phyloP scores from a whole-genome alignment of 306 rosid species.

The Alnus rubra region DNA sequence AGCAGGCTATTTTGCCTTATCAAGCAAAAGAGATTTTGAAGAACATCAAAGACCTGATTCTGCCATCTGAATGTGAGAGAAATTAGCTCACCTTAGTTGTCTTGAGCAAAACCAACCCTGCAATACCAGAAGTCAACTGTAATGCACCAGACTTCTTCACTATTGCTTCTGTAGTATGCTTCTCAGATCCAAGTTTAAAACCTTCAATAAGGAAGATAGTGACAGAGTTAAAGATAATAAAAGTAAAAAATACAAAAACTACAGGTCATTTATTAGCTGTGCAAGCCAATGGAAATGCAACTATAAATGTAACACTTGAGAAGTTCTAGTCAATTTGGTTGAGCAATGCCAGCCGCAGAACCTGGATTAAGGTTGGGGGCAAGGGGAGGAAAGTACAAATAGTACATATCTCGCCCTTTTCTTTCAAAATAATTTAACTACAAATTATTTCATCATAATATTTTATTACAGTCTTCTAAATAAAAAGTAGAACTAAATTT shows the following conservation, averaged over 20 bases:
- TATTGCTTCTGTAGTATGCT: constrained; percentile 73
- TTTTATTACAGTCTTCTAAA: neutral
- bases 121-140: constrained; percentile 80
- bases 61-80: neutral
- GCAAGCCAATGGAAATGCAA: neutral
- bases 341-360: neutral
- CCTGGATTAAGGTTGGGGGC: neutral
- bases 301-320: neutral
- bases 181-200: constrained; percentile 92
- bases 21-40: neutral
- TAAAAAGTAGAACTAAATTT: neutral
- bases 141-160: constrained; percentile 66
- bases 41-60: neutral
- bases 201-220: constrained; percentile 46
- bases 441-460: neutral
- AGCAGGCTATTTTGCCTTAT: neutral
- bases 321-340: neutral
- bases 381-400: neutral
- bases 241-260: constrained; percentile 12
- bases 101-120: constrained; percentile 74
- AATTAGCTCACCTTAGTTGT: constrained; percentile 67
- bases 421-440: neutral
- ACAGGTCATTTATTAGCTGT: neutral
- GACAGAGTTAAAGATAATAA: constrained; percentile 6
- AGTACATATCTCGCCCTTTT: neutral